phyloP scores from a whole-genome alignment of 2,329 filamentous ascomycete species.

The Pyrenochaeta sp. region DNA sequence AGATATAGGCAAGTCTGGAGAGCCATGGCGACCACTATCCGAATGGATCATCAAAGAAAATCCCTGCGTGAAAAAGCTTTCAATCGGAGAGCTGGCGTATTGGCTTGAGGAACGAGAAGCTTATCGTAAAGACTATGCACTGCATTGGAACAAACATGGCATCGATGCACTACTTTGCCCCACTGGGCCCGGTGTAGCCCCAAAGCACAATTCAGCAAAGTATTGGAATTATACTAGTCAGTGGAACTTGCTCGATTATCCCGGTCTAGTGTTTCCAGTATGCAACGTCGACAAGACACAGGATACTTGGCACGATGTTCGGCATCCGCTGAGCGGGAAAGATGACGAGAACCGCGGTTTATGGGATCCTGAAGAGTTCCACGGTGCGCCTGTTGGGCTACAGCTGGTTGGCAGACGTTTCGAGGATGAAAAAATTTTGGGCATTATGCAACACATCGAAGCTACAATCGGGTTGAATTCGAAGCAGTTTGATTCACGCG shows the following conservation, averaged over 20 bases:
- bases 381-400: constrained; percentile 60
- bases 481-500: not conserved
- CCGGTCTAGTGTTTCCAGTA: constrained; percentile 68
- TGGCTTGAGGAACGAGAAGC: constrained; percentile 53
- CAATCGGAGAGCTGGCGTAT: constrained; percentile 55
- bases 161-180: constrained; percentile 72
- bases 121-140: constrained; percentile 56
- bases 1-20: constrained; percentile 62
- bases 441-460: constrained; percentile 48
- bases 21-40: constrained; percentile 67
- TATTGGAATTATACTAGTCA: constrained; percentile 73
- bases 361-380: constrained; percentile 59
- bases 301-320: constrained; percentile 50
- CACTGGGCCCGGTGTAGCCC: constrained; percentile 64
- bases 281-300: constrained; percentile 51
- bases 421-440: constrained; percentile 64
- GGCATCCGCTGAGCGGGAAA: constrained; percentile 52
- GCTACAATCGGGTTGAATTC: constrained; percentile 36
- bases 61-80: constrained; percentile 54
- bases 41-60: constrained; percentile 68
- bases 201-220: constrained; percentile 60
- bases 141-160: constrained; percentile 52
- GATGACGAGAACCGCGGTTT: constrained; percentile 59
- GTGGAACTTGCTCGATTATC: constrained; percentile 76
- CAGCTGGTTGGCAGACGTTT: constrained; percentile 64